phyloP scores from a whole-genome alignment of 352 stramenopile species.

The Pythium grandisporangium region DNA sequence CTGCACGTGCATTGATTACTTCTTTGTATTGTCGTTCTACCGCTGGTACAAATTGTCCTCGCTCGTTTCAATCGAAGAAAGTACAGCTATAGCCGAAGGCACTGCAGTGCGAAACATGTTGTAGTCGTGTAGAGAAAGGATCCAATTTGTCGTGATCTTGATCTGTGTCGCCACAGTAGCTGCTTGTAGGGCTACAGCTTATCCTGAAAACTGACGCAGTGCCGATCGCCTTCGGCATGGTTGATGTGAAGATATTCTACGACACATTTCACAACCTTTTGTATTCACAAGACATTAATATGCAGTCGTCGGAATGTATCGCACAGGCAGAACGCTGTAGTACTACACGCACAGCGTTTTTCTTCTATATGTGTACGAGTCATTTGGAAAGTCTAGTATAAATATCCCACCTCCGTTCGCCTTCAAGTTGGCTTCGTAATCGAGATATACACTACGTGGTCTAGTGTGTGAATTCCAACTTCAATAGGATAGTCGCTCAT shows the following conservation, averaged over 20 bases:
- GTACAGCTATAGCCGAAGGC: not conserved
- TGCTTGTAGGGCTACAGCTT: not conserved
- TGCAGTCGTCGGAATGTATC: too few species aligned
- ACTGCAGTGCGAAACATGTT: not conserved
- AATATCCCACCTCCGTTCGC: too few species aligned
- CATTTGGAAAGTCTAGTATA: too few species aligned
- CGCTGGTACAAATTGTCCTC: not conserved
- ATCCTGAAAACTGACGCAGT: not conserved
- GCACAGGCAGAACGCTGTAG: too few species aligned
- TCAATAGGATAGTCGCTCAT: too few species aligned
- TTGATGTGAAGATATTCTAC: not conserved
- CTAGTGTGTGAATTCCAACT: too few species aligned
- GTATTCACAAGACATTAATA: too few species aligned
- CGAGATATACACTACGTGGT: too few species aligned
- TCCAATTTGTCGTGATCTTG: not conserved
- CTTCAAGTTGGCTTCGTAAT: too few species aligned
- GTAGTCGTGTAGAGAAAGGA: not conserved
- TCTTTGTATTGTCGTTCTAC: not conserved
- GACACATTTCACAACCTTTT: not conserved
- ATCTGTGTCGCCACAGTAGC: not conserved
- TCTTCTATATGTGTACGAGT: too few species aligned
- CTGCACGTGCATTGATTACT: not conserved
- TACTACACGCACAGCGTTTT: too few species aligned
- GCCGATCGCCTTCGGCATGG: too few species aligned
- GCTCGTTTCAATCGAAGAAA: not conserved